Evolutionary conservation across 345 rosid genomes (phyloP).

Genomic region (Gossypium anomalum): DNA sequence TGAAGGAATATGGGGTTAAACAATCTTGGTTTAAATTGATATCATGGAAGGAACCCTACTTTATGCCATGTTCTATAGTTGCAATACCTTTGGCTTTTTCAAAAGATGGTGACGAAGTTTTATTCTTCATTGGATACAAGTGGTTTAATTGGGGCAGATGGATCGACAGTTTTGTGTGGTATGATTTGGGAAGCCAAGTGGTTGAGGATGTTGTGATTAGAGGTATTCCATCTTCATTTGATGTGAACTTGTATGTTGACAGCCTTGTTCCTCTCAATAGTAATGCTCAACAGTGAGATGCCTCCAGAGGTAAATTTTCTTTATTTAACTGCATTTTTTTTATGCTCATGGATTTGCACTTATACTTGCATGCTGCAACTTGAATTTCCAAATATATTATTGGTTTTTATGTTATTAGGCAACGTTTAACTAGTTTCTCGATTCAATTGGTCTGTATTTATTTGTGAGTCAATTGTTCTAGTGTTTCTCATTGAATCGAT

Average conservation of each 20-base stretch:
- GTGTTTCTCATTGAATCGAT: not conserved
- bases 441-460: too few species aligned
- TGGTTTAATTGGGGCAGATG: not conserved
- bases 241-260: too few species aligned
- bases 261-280: too few species aligned
- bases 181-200: not conserved
- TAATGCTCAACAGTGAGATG: too few species aligned
- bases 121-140: not conserved
- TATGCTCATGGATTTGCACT: too few species aligned
- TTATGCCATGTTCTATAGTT: not conserved
- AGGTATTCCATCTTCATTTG: not conserved
- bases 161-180: too few species aligned
- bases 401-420: not conserved
- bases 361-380: too few species aligned
- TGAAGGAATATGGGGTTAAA: not conserved
- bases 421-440: too few species aligned
- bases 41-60: not conserved
- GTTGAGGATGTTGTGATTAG: not conserved
- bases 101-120: not conserved
- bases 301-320: not conserved
- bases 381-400: not conserved
- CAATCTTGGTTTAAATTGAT: not conserved
- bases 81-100: constrained; percentile 3
- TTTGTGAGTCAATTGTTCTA: too few species aligned
- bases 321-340: too few species aligned